Conservation (phyloP, 2,329 filamentous ascomycete species). For the Verticillium longisporum region DNA sequence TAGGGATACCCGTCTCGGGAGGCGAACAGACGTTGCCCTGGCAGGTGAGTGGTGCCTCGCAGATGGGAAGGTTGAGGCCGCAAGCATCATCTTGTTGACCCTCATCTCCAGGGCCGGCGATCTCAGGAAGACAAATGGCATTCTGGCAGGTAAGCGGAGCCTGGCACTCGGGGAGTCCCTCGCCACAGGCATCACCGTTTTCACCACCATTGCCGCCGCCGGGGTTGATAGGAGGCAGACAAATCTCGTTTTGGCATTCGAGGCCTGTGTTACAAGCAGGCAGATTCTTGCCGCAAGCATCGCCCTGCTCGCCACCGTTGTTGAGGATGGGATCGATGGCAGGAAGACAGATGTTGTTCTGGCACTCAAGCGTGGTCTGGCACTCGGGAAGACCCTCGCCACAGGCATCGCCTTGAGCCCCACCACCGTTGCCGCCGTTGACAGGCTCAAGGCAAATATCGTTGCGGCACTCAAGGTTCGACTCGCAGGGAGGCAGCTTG, state of each 20-base stretch:
- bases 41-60: background rate
- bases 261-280: background rate
- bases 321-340: background rate
- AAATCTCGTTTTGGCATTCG: background rate
- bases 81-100: background rate
- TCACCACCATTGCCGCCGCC: background rate
- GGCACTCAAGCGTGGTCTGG: background rate
- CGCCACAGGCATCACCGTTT: background rate
- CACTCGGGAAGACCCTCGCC: background rate
- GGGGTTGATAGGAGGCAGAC: background rate
- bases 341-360: background rate
- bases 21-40: background rate
- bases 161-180: background rate
- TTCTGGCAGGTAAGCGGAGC: background rate
- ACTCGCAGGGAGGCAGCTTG: background rate
- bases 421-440: background rate
- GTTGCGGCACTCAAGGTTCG: background rate
- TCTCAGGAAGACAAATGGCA: background rate
- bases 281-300: background rate
- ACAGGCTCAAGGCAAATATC: background rate
- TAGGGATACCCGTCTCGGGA: background rate
- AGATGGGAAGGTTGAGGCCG: background rate
- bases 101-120: background rate
- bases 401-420: background rate
- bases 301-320: background rate